Evolutionary conservation across 1,284 basidiomycete species (phyloP), one percentile per base, ranked within the genome.

Genomic region (Moesziomyces sp.): DNA sequence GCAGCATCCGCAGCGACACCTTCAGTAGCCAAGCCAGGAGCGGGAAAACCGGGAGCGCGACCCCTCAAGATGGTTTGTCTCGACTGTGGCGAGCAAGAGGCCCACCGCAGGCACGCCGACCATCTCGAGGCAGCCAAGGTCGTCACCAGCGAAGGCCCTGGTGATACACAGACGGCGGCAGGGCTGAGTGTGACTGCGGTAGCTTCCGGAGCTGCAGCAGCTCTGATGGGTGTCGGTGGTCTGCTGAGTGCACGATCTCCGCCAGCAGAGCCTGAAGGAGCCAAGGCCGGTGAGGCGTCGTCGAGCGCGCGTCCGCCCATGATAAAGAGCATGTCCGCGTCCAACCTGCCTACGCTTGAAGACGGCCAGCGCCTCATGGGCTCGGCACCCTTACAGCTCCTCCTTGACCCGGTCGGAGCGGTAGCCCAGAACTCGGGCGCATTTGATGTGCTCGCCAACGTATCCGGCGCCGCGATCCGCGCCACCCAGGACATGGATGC

Each of bases 1-100:
- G 21, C 10, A 30, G 23, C 63, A 1, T 19, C 46, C 5, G 42
- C 35, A 16, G 10, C 13, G 28, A 23, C 40, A 34, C 14, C 61
- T 5, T 14, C 47, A 2, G 5, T 42, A n/a, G 7, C 51, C 23
- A 59, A 55, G 34, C 1, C 45, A 9, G 9, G 16, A 9, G 26
- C 51, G 5, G 43, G 50, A 9, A 13, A 43, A 9, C 30, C 58
- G 2, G 73, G 51, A 3, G 55, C 58, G 8, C 55, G 58, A 5
- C 70, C 76, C 7, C 50, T 70, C 30, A 73, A 74, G 34, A 66
- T 69, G 52, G 74, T 76, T 43, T 74, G 74, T 46, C 63, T 78
- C 10, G 74, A 78, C 34, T 78, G 74, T 30, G 67, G 56, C 10
- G 76, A 78, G 49, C 18, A 26, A 10, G 76, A 76, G 44, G 76